Evolutionary conservation across 768 basidiomycete species (phyloP).

Genomic region (Rhizopogon vesiculosus): DNA sequence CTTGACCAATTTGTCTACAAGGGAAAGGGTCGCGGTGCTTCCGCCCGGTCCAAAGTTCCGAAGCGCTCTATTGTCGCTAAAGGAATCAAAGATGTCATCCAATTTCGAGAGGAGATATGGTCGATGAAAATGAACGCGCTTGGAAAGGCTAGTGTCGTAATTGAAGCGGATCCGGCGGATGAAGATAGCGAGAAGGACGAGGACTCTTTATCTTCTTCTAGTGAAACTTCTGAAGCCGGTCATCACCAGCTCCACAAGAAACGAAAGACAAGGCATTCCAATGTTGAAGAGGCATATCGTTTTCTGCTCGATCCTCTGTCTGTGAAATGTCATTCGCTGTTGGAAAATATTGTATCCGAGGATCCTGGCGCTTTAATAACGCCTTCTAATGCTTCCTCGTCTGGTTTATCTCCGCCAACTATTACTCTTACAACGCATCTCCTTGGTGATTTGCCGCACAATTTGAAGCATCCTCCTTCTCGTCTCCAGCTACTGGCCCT

Average conservation of each 20-base stretch:
- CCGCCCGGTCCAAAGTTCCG: conserved; percentile 54
- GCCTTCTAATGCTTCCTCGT: conserved; percentile 5
- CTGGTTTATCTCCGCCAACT: conserved; percentile 34
- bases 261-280: conserved; percentile 23
- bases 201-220: not conserved
- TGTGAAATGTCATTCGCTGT: not conserved
- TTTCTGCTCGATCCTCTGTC: conserved; percentile 58
- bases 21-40: conserved; percentile 22
- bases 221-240: not conserved
- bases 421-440: conserved; percentile 49
- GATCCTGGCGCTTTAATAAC: not conserved
- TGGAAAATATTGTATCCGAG: not conserved
- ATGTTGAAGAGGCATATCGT: conserved; percentile 43
- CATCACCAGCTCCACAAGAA: conserved; percentile 22
- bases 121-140: conserved; percentile 31
- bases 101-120: conserved; percentile 63
- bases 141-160: conserved; percentile 31
- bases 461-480: conserved; percentile 35
- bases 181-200: conserved; percentile 26
- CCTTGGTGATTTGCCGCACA: conserved; percentile 22
- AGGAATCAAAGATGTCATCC: conserved; percentile 64
- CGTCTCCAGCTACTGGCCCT: conserved; percentile 62
- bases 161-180: conserved; percentile 32
- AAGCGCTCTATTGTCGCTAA: conserved; percentile 64
- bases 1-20: conserved; percentile 49